A percentile compares a stretch with the other conserved stretches of the same genome.
Evolutionary conservation across 202 grass and related monocot species (phyloP).

Genomic region (Setaria italica): DNA sequence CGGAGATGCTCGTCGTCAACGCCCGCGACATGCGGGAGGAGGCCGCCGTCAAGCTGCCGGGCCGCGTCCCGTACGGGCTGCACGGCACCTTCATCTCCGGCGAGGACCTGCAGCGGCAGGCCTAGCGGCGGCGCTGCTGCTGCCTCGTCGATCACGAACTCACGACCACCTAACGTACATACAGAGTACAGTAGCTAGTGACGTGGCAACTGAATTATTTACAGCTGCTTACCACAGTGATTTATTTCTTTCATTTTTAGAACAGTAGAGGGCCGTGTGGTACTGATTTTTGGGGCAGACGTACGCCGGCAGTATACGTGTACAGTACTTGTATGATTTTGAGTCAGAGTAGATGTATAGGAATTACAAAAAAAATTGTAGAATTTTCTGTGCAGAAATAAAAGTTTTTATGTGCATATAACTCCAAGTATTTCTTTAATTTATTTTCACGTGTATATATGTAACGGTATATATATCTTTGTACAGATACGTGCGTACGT

Average conservation of each 20-base stretch:
- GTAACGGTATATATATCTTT: background rate
- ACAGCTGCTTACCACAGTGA: background rate
- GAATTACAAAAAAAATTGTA: background rate
- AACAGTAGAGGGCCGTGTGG: background rate
- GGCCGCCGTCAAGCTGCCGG: slow-evolving; percentile 74
- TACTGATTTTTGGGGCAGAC: slow-evolving; percentile 47
- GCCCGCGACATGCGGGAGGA: slow-evolving; percentile 55
- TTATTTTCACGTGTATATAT: no score
- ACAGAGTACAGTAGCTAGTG: slow-evolving; percentile 1
- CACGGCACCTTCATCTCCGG: slow-evolving; percentile 81
- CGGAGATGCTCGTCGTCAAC: slow-evolving; percentile 73
- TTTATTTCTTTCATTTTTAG: slow-evolving; percentile 14
- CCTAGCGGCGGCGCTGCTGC: slow-evolving; percentile 15
- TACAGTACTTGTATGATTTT: background rate
- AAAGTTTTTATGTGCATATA: background rate
- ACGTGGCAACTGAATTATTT: slow-evolving; percentile 28
- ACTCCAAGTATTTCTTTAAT: background rate
- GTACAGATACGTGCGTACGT: background rate
- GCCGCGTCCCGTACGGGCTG: slow-evolving; percentile 81
- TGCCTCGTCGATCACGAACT: slow-evolving; percentile 29
- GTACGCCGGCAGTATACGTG: slow-evolving; percentile 1
- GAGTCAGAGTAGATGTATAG: background rate
- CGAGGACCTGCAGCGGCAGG: slow-evolving; percentile 65
- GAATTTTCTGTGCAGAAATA: background rate
- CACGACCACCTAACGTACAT: background rate